These are phyloP conservation scores for Daldinia eschscholtzii DNA, from an alignment of 2,329 filamentous ascomycete species.

Conservation along the genomic window DNA sequence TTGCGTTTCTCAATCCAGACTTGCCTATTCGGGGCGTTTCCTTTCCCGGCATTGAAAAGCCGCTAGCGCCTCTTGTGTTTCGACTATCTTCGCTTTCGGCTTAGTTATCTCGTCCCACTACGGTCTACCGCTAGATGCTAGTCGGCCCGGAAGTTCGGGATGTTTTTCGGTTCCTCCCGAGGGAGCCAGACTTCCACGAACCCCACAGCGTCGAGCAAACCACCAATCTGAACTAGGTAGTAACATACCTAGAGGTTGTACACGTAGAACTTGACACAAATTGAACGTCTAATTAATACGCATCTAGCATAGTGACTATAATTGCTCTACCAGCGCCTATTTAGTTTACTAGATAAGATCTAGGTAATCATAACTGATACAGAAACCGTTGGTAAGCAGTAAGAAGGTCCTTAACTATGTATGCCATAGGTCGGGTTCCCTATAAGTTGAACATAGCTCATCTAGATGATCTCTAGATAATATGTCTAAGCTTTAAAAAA, in stretches of 20 bases:
- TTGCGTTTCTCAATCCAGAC: neutral
- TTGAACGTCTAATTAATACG: neutral
- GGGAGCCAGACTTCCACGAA: neutral
- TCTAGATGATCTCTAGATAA: no score
- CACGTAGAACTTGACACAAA: neutral
- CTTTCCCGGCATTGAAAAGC: neutral
- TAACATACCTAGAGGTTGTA: neutral
- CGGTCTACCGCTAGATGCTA: neutral
- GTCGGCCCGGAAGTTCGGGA: constrained; percentile 3
- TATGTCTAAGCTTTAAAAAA: no score
- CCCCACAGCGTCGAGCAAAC: neutral
- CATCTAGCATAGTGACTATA: no score
- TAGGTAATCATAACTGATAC: no score
- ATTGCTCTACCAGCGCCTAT: no score
- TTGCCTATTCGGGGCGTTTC: neutral
- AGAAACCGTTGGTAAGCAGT: no score
- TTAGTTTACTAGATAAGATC: no score
- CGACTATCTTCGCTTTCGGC: neutral
- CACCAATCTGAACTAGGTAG: neutral
- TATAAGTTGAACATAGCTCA: no score
- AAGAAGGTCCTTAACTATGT: no score
- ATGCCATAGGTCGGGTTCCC: no score
- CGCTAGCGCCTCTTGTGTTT: neutral
- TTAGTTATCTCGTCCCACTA: neutral
- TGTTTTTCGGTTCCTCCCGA: constrained; percentile 6